Evolutionary conservation across 2,329 filamentous ascomycete genomes (phyloP).

Genomic region (Fusarium euwallaceae): DNA sequence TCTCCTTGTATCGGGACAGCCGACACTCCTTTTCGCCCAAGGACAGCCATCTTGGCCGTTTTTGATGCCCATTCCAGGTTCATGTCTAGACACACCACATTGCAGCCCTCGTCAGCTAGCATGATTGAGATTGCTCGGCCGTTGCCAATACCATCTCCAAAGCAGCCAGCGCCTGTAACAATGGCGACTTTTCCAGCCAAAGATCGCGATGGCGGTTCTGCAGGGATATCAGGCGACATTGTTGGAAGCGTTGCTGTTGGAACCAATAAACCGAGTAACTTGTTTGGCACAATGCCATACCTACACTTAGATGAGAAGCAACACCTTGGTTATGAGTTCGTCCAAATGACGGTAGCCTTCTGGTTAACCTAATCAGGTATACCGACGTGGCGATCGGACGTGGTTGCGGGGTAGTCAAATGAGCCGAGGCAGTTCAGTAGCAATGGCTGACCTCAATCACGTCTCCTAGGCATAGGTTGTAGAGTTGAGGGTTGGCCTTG

Average conservation of each 20-base stretch:
- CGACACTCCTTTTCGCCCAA: slow-evolving; percentile 28
- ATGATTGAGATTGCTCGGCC: slow-evolving; percentile 70
- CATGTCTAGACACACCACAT: slow-evolving; percentile 70
- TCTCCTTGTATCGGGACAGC: slow-evolving; percentile 63
- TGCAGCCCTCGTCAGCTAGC: slow-evolving; percentile 69
- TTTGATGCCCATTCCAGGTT: slow-evolving; percentile 62
- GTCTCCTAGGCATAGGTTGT: neutral
- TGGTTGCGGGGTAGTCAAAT: neutral
- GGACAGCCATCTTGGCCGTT: slow-evolving; percentile 66
- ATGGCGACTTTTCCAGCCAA: slow-evolving; percentile 60
- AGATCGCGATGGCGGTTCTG: slow-evolving; percentile 28
- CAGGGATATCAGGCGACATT: slow-evolving; percentile 23
- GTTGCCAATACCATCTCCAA: slow-evolving; percentile 71
- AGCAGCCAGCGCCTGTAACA: slow-evolving; percentile 70
- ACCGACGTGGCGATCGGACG: neutral
- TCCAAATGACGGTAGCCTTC: neutral
- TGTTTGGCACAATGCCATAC: neutral
- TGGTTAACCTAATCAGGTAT: neutral
- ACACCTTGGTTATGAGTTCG: neutral
- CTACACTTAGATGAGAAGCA: neutral
- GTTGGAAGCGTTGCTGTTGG: neutral
- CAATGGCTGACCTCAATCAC: neutral
- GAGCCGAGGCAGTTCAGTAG: neutral
- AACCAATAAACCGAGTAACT: neutral
- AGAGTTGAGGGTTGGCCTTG: neutral